phyloP scores from a whole-genome alignment of 192 early-diverging fungal genomes.

The Phycomyces blakesleeanus region DNA sequence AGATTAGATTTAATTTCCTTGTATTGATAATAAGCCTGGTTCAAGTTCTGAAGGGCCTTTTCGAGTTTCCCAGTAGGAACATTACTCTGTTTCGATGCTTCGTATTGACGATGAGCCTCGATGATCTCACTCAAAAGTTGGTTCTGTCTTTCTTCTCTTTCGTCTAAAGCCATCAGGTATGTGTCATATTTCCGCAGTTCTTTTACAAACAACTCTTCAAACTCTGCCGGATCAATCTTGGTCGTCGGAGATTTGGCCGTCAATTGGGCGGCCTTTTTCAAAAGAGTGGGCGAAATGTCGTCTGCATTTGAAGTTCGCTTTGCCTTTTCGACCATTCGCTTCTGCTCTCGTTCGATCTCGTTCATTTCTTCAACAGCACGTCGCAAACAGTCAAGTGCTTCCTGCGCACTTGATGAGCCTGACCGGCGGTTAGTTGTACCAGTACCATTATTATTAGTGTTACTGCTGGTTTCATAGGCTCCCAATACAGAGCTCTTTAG shows the following conservation, averaged over 20 bases:
- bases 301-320: slow-evolving; percentile 67
- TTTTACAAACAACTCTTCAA: slow-evolving; percentile 71
- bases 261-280: slow-evolving; percentile 62
- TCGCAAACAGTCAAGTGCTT: slow-evolving; percentile 12
- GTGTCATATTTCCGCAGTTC: slow-evolving; percentile 70
- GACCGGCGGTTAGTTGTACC: too few species aligned
- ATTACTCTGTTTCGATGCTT: slow-evolving; percentile 57
- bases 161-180: slow-evolving; percentile 52
- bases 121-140: slow-evolving; percentile 54
- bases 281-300: slow-evolving; percentile 71
- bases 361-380: slow-evolving; percentile 19
- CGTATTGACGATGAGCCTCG: slow-evolving; percentile 64
- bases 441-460: too few species aligned
- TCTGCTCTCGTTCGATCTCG: slow-evolving; percentile 13
- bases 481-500: slow-evolving; percentile 33
- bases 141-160: slow-evolving; percentile 60
- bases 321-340: slow-evolving; percentile 61
- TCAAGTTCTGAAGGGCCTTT: slow-evolving; percentile 72
- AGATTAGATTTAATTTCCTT: slow-evolving; percentile 72
- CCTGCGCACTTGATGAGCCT: neutral
- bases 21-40: slow-evolving; percentile 70
- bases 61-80: slow-evolving; percentile 63
- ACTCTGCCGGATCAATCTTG: slow-evolving; percentile 72
- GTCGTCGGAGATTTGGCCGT: slow-evolving; percentile 57
- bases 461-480: slow-evolving; percentile 2